Evolutionary conservation across 192 early-diverging fungal genomes (phyloP), one percentile per base, ranked within the genome.

Genomic region (Endogone sp.): DNA sequence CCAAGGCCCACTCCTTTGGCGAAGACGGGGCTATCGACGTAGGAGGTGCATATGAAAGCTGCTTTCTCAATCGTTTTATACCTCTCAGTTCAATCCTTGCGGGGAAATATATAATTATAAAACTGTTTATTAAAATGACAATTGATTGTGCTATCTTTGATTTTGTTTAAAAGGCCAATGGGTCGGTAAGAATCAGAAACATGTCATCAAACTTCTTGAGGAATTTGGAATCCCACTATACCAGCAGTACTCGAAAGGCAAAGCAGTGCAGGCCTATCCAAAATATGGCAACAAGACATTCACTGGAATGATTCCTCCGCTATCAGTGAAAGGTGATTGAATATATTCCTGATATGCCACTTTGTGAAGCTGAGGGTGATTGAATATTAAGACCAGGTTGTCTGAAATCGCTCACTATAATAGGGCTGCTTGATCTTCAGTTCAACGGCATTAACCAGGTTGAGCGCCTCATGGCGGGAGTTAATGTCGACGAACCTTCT

Each of bases 131-230:
- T n/a, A n/a, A n/a, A n/a, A n/a, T n/a, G n/a, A n/a, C n/a, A n/a
- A n/a, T n/a, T n/a, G n/a, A n/a, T n/a, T n/a, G n/a, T n/a, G n/a
- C n/a, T n/a, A n/a, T n/a, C n/a, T n/a, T n/a, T n/a, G n/a, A n/a
- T n/a, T n/a, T n/a, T n/a, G n/a, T n/a, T n/a, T n/a, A n/a, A 44
- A 27, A 69, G 67, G 60, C 26, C 67, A 69, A 69, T 69, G 67
- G 67, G 58, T 69, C 27, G 67, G 67, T 8, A 69, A 32, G 29
- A 62, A 23, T 16, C 67, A 69, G 60, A 69, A 21, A 27, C 67
- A 3, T 9, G 60, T 69, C 29, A 29, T 69, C 28, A 60, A 57
- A 9, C 32, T 69, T 26, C 60, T 69, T 26, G 60, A 69, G 10
- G 67, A 69, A 29, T 37, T 69, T 20, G 58, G 28, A 6, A 29